Evolutionary conservation across 345 rosid genomes (phyloP).

Genomic region (Brassica juncea): DNA sequence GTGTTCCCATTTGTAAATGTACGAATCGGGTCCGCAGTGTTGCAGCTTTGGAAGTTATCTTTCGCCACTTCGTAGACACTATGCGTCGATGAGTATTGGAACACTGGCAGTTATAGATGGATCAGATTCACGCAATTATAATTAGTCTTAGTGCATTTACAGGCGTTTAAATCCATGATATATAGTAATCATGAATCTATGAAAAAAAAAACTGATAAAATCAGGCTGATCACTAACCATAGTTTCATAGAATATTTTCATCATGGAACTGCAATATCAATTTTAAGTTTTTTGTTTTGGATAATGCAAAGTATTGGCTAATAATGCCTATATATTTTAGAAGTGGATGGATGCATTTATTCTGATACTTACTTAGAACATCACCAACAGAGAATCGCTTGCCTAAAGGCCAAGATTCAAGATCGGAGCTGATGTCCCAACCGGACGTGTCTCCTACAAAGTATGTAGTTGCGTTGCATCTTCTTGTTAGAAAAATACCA

Average conservation of each 20-base stretch:
- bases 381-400: constrained; percentile 81
- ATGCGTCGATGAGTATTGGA: constrained; percentile 67
- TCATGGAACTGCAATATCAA: too few relatives aligned
- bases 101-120: constrained; percentile 45
- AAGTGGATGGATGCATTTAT: background rate
- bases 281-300: too few relatives aligned
- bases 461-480: constrained; percentile 61
- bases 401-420: constrained; percentile 67
- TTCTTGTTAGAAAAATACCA: background rate
- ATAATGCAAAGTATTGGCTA: background rate
- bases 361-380: constrained; percentile 51
- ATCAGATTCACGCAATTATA: background rate
- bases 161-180: background rate
- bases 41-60: constrained; percentile 56
- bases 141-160: background rate
- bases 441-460: constrained; percentile 81
- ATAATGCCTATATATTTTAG: background rate
- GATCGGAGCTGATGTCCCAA: constrained; percentile 87
- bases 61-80: constrained; percentile 61
- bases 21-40: constrained; percentile 48
- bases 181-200: background rate
- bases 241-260: too few relatives aligned
- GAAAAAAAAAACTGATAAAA: background rate
- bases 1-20: constrained; percentile 79
- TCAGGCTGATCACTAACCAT: background rate